These are phyloP conservation scores for Trichoderma polysporum DNA, from an alignment of 2,329 filamentous ascomycete genomes.

Conservation along the genomic window DNA sequence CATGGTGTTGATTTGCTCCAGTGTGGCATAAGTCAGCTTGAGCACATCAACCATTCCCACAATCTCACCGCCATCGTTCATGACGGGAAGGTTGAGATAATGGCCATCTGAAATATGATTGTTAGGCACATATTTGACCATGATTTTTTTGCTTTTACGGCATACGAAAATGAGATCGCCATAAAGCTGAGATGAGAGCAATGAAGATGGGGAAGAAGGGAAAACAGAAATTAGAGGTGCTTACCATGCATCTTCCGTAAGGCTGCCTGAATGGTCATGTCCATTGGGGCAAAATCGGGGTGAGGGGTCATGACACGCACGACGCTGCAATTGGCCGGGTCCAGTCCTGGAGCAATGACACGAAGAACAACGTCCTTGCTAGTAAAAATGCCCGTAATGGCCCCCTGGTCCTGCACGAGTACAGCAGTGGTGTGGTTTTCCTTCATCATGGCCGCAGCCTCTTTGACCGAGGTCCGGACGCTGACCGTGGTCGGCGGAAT, in stretches of 20 bases:
- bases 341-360: slow-evolving; percentile 93
- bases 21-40: slow-evolving; percentile 94
- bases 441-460: slow-evolving; percentile 95
- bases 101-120: slow-evolving; percentile 70
- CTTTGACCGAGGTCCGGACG: slow-evolving; percentile 92
- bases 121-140: slow-evolving; percentile 18
- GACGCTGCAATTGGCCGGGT: slow-evolving; percentile 93
- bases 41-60: slow-evolving; percentile 99
- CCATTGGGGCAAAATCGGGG: slow-evolving; percentile 95
- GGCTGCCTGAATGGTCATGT: slow-evolving; percentile 98
- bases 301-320: slow-evolving; percentile 99
- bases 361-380: slow-evolving; percentile 98
- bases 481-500: slow-evolving; percentile 91
- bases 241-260: slow-evolving; percentile 98
- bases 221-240: slow-evolving; percentile 34
- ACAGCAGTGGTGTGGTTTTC: slow-evolving; percentile 98
- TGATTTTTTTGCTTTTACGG: background rate
- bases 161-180: background rate
- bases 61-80: slow-evolving; percentile 96
- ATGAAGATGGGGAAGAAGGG: background rate
- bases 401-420: slow-evolving; percentile 91
- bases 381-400: slow-evolving; percentile 98
- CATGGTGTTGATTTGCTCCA: slow-evolving; percentile 98
- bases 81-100: slow-evolving; percentile 96
- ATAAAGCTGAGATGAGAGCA: background rate